These are phyloP conservation scores for Licmophora abbreviata DNA, from an alignment of 108 stramenopile genomes.

Conservation along the genomic window DNA sequence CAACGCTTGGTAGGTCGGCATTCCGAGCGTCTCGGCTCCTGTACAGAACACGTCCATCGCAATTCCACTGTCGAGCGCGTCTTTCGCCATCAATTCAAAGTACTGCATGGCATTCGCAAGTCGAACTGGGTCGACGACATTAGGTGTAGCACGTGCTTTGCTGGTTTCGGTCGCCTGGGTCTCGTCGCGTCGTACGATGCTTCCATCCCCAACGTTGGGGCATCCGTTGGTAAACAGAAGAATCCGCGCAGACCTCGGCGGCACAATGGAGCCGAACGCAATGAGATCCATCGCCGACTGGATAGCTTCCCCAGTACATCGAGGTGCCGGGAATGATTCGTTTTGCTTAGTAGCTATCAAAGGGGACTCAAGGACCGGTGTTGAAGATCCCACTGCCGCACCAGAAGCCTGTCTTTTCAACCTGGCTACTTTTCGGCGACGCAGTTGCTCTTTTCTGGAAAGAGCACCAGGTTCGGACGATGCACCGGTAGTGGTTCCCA, in stretches of 20 bases:
- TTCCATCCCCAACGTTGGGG: slow-evolving; percentile 44
- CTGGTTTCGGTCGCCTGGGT: neutral
- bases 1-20: slow-evolving; percentile 42
- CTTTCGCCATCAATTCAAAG: slow-evolving; percentile 20
- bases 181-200: slow-evolving; percentile 12
- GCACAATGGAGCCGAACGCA: slow-evolving; percentile 1
- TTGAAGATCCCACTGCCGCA: neutral
- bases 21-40: slow-evolving; percentile 28
- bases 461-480: neutral
- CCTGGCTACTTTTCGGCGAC: slow-evolving; percentile 30
- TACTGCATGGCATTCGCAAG: slow-evolving; percentile 27
- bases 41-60: slow-evolving; percentile 41
- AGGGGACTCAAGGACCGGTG: slow-evolving; percentile 17
- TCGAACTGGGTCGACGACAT: slow-evolving; percentile 20
- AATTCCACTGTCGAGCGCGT: slow-evolving; percentile 26
- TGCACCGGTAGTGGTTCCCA: slow-evolving; percentile 6
- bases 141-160: neutral
- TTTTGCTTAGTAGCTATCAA: slow-evolving; percentile 13
- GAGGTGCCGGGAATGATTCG: slow-evolving; percentile 4
- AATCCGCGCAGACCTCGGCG: slow-evolving; percentile 24
- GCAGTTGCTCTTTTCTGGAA: slow-evolving; percentile 31
- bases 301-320: slow-evolving; percentile 44
- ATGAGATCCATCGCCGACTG: slow-evolving; percentile 37
- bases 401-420: neutral
- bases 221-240: slow-evolving; percentile 59